phyloP scores from a whole-genome alignment of 306 rosid species.

The Gastrolobium bilobum region DNA sequence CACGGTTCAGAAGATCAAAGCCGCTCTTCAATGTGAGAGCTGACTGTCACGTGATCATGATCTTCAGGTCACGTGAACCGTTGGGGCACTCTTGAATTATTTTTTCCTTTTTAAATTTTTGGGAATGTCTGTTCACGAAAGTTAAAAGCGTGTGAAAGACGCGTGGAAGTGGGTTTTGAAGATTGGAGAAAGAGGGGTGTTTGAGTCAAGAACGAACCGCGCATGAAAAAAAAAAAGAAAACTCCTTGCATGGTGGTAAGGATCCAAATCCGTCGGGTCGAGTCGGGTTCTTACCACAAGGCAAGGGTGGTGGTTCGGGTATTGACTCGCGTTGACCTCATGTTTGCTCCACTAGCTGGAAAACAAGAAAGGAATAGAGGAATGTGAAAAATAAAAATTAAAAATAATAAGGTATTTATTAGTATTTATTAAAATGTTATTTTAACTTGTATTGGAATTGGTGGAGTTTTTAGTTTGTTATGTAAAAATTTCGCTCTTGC shows the following conservation, averaged over 20 bases:
- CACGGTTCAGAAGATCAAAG: conserved; percentile 93
- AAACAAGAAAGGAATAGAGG: neutral
- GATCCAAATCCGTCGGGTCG: conserved; percentile 1
- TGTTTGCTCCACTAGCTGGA: conserved; percentile 48
- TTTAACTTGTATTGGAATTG: neutral
- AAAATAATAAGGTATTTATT: neutral
- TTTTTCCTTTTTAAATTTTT: neutral
- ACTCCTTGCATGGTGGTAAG: conserved; percentile 78
- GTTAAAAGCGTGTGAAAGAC: conserved; percentile 24
- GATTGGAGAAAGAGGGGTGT: conserved; percentile 51
- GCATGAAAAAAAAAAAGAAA: conserved; percentile 17
- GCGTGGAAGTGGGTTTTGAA: conserved; percentile 37
- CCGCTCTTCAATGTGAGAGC: conserved; percentile 83
- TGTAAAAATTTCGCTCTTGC: neutral
- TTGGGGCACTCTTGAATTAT: neutral
- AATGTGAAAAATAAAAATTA: neutral
- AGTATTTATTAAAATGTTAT: neutral
- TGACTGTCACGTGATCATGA: conserved; percentile 44
- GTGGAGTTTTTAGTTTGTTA: conserved; percentile 11
- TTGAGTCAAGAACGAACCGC: conserved; percentile 99
- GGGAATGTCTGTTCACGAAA: neutral
- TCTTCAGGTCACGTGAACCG: conserved; percentile 20
- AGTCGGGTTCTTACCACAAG: conserved; percentile 51
- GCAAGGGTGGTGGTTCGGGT: conserved; percentile 99
- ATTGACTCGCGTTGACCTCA: conserved; percentile 91